A percentile compares a stretch with the other conserved stretches of the same genome.
Evolutionary conservation across 371 early-diverging fungal genomes (phyloP).

Genomic region (Batrachochytrium dendrobatidis): DNA sequence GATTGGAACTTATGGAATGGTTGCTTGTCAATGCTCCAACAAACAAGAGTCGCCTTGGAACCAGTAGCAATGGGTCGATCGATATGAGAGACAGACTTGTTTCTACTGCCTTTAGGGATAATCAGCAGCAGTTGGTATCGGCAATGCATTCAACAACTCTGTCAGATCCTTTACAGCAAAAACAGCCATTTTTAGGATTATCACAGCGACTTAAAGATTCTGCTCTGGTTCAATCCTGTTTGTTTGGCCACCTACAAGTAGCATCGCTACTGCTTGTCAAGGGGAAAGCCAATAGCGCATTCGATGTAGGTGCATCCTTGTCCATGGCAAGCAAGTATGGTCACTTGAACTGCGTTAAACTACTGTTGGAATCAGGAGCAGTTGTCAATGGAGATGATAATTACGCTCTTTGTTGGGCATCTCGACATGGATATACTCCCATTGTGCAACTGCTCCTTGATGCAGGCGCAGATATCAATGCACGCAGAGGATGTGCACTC

Average conservation of each 20-base stretch:
- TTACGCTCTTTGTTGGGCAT: slow-evolving; percentile 6
- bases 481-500: neutral
- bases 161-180: neutral
- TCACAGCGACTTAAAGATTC: neutral
- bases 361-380: neutral
- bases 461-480: slow-evolving; percentile 1
- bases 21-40: neutral
- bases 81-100: too few relatives aligned
- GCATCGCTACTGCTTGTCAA: slow-evolving; percentile 3
- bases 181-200: neutral
- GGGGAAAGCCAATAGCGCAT: neutral
- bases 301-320: slow-evolving; percentile 2
- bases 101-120: too few relatives aligned
- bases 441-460: slow-evolving; percentile 6
- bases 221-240: slow-evolving; percentile 7
- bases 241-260: slow-evolving; percentile 5
- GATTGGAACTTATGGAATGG: neutral
- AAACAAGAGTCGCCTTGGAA: neutral
- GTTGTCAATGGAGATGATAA: slow-evolving; percentile 11
- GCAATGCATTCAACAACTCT: neutral
- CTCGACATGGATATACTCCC: slow-evolving; percentile 5
- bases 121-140: neutral
- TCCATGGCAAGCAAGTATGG: slow-evolving; percentile 10
- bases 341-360: slow-evolving; percentile 1
- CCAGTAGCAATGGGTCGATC: neutral